Evolutionary conservation across 441 rosid species (phyloP).

Genomic region (Pelargonium australe): DNA sequence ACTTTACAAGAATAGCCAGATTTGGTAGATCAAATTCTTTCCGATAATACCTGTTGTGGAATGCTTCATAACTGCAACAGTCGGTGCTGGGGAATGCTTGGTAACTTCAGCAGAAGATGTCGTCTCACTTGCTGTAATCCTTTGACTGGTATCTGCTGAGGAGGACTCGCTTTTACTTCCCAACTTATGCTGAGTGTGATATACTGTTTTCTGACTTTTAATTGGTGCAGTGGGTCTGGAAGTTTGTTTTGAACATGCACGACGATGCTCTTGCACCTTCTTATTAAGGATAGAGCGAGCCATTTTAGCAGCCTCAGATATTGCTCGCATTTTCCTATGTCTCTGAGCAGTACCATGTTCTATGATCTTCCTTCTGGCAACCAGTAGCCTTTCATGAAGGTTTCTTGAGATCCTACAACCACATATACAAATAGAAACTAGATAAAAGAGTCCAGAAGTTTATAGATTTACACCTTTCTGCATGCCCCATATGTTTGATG

Average conservation of each 20-base stretch:
- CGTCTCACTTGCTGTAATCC: slow-evolving; percentile 5
- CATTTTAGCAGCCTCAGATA: slow-evolving; percentile 50
- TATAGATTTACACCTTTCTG: slow-evolving; percentile 5
- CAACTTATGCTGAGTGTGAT: slow-evolving; percentile 25
- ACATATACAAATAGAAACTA: slow-evolving; percentile 17
- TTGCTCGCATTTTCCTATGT: slow-evolving; percentile 42
- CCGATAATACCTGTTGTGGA: slow-evolving; percentile 32
- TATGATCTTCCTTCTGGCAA: slow-evolving; percentile 41
- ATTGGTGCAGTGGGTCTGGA: slow-evolving; percentile 20
- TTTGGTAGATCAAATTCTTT: slow-evolving; percentile 12
- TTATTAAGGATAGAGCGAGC: slow-evolving; percentile 63
- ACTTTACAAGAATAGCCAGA: not conserved
- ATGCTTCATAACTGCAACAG: slow-evolving; percentile 6
- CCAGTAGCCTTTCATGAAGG: slow-evolving; percentile 46
- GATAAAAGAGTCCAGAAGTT: slow-evolving; percentile 14
- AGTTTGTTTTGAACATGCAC: slow-evolving; percentile 33
- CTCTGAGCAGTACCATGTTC: slow-evolving; percentile 45
- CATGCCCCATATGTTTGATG: not conserved
- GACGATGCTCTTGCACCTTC: slow-evolving; percentile 49
- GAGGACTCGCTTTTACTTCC: slow-evolving; percentile 19
- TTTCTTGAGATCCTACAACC: slow-evolving; percentile 54
- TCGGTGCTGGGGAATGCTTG: slow-evolving; percentile 22
- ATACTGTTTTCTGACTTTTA: slow-evolving; percentile 15
- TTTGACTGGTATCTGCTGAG: slow-evolving; percentile 22
- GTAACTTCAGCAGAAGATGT: slow-evolving; percentile 28